Percentiles rank a stretch among this genome's conserved stretches.
Conservation (phyloP, 768 basidiomycete genomes). For the Hericium erinaceus region DNA sequence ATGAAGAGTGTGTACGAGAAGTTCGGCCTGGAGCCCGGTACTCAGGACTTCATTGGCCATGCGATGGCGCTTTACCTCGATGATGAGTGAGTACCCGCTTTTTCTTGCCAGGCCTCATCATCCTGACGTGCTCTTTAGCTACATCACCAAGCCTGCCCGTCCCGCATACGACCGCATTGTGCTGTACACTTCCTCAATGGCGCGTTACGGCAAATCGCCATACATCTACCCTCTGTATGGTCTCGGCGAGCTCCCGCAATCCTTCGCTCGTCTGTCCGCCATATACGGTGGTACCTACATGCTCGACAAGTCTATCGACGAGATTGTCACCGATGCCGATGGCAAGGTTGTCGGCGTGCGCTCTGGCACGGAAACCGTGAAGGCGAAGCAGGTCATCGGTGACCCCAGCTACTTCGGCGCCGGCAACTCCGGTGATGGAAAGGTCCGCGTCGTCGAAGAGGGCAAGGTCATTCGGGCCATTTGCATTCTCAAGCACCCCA, state of each 20-base stretch:
- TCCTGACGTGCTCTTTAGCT: constrained; percentile 38
- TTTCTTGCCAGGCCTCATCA: neutral
- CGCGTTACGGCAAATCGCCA: constrained; percentile 97
- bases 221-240: constrained; percentile 99
- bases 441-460: constrained; percentile 83
- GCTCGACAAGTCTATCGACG: constrained; percentile 92
- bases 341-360: constrained; percentile 94
- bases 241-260: constrained; percentile 96
- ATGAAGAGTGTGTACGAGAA: constrained; percentile 96
- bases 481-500: constrained; percentile 95
- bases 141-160: constrained; percentile 87
- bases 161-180: constrained; percentile 90
- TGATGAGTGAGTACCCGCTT: constrained; percentile 66
- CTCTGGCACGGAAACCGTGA: constrained; percentile 84
- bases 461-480: constrained; percentile 95
- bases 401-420: constrained; percentile 96
- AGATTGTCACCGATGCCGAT: constrained; percentile 75
- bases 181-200: constrained; percentile 97
- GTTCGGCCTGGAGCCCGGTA: constrained; percentile 93
- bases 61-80: constrained; percentile 98
- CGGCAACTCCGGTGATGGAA: constrained; percentile 52
- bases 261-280: constrained; percentile 94
- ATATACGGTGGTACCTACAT: constrained; percentile 99
- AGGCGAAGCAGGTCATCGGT: constrained; percentile 95
- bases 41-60: constrained; percentile 98